Conservation (phyloP, 768 basidiomycete species). For the Strobilomyces dryophilus region DNA sequence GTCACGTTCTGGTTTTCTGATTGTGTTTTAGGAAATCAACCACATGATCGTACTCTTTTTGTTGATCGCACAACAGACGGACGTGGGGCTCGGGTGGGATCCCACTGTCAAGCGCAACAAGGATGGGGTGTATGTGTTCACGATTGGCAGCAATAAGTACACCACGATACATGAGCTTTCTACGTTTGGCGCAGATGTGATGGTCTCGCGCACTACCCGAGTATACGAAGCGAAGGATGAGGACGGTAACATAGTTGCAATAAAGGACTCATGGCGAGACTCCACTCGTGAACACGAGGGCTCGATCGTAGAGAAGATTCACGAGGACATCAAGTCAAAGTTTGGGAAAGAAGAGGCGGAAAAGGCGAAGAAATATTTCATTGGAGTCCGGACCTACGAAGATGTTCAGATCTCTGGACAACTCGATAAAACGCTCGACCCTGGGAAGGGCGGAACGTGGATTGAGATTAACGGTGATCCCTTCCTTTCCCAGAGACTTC, state of each 20-base stretch:
- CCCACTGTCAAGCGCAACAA: background rate
- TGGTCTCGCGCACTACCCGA: background rate
- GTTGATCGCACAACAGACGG: background rate
- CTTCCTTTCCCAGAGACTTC: background rate
- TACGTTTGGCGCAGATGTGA: background rate
- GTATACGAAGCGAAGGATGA: background rate
- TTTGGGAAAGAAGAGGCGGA: background rate
- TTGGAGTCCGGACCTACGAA: background rate
- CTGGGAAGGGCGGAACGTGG: background rate
- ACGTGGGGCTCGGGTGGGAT: background rate
- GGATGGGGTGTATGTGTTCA: background rate
- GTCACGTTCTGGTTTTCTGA: background rate
- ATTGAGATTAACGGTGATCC: background rate
- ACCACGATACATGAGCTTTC: background rate
- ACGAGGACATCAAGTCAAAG: background rate
- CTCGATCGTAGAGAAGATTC: background rate
- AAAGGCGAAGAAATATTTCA: background rate
- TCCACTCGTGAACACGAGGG: background rate
- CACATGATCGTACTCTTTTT: slow-evolving; percentile 6
- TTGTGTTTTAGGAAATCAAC: slow-evolving; percentile 3
- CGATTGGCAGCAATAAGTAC: background rate
- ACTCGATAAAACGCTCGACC: background rate
- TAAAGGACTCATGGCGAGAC: background rate
- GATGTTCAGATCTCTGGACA: background rate
- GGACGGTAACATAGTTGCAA: background rate